phyloP scores from a whole-genome alignment of 345 rosid species.

The Populus ilicifolia region DNA sequence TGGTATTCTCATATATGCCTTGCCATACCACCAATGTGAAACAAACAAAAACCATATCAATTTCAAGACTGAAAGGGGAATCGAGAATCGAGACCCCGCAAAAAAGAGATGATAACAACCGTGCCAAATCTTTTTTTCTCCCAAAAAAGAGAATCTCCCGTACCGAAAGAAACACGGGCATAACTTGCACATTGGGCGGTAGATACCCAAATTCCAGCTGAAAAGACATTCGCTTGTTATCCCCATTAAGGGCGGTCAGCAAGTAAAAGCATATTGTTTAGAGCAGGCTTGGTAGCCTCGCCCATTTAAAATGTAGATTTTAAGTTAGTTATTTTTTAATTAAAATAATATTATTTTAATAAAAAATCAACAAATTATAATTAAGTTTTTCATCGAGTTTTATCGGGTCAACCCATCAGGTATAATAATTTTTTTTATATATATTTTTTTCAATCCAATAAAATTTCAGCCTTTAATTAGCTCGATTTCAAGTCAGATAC shows the following conservation, averaged over 20 bases:
- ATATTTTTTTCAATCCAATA: too few species aligned
- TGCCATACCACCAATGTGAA: background rate
- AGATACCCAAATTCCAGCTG: background rate
- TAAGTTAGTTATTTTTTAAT: too few species aligned
- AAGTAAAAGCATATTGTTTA: too few species aligned
- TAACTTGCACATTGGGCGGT: slow-evolving; percentile 14
- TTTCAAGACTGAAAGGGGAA: background rate
- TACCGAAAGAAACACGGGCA: background rate
- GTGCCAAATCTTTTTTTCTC: background rate
- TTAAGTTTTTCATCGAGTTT: too few species aligned
- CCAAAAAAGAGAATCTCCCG: background rate
- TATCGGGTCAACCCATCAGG: too few species aligned
- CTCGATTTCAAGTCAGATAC: too few species aligned
- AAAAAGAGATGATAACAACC: background rate
- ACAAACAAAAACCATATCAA: background rate
- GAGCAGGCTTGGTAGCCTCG: too few species aligned
- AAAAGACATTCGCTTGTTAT: background rate
- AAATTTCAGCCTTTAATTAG: too few species aligned
- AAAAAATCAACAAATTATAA: too few species aligned
- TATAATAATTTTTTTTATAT: too few species aligned
- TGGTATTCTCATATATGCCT: background rate
- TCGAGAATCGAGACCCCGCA: background rate
- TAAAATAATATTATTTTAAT: too few species aligned
- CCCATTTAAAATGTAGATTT: too few species aligned
- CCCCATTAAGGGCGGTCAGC: background rate